Conservation (phyloP, 768 basidiomycete genomes). For the Agaricus sinodeliciosus region DNA sequence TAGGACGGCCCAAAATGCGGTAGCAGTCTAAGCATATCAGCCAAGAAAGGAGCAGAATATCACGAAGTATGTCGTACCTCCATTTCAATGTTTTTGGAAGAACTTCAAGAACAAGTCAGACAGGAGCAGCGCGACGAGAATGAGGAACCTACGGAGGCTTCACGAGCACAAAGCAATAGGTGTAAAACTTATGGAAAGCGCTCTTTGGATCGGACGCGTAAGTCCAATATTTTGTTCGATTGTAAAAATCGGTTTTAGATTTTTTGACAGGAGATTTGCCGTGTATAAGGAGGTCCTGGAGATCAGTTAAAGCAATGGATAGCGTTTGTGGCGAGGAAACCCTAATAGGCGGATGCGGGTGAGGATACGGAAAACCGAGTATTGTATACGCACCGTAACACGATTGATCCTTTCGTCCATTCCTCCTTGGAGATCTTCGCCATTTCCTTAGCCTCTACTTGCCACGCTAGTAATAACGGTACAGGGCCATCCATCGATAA, state of each 20-base stretch:
- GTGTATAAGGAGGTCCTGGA: slow-evolving; percentile 57
- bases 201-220: slow-evolving; percentile 42
- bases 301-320: slow-evolving; percentile 44
- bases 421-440: slow-evolving; percentile 62
- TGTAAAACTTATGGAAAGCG: slow-evolving; percentile 61
- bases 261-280: slow-evolving; percentile 37
- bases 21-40: slow-evolving; percentile 45
- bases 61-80: slow-evolving; percentile 43
- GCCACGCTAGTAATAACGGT: slow-evolving; percentile 74
- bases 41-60: neutral
- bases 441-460: slow-evolving; percentile 64
- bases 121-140: neutral
- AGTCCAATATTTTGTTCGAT: slow-evolving; percentile 41
- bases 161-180: slow-evolving; percentile 62
- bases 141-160: slow-evolving; percentile 50
- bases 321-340: slow-evolving; percentile 42
- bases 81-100: slow-evolving; percentile 74
- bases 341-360: slow-evolving; percentile 16
- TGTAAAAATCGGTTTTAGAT: slow-evolving; percentile 44
- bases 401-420: slow-evolving; percentile 54
- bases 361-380: neutral
- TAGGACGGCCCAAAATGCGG: slow-evolving; percentile 71
- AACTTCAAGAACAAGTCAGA: slow-evolving; percentile 28
- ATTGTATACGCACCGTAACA: slow-evolving; percentile 26
- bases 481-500: slow-evolving; percentile 68